A percentile compares a stretch with the other conserved stretches of the same genome.
Evolutionary conservation across 2,329 filamentous ascomycete species (phyloP).

Genomic region (Geosmithia putterillii): DNA sequence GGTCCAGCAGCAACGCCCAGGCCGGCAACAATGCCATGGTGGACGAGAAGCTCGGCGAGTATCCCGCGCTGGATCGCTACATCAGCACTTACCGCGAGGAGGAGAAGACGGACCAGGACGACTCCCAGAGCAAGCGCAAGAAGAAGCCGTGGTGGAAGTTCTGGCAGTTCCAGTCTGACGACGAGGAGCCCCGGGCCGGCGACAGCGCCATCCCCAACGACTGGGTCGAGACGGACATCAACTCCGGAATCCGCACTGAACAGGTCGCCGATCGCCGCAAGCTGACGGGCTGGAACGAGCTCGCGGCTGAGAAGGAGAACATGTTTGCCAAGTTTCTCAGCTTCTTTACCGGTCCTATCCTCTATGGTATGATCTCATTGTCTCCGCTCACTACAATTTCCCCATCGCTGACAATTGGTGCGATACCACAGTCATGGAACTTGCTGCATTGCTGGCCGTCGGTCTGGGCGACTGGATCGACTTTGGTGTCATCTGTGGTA

Average conservation of each 20-base stretch:
- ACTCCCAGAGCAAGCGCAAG: constrained; percentile 8
- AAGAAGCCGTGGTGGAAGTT: constrained; percentile 22
- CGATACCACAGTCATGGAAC: constrained; percentile 57
- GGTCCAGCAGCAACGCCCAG: background rate
- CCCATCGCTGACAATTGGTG: background rate
- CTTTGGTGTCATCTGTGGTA: constrained; percentile 61
- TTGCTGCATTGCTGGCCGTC: constrained; percentile 60
- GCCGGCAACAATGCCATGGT: background rate
- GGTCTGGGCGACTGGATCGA: constrained; percentile 69
- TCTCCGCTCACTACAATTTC: background rate
- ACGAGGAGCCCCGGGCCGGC: constrained; percentile 9
- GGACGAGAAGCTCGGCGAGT: constrained; percentile 8
- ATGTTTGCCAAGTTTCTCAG: constrained; percentile 62
- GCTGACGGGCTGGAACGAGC: constrained; percentile 58
- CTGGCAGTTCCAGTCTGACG: constrained; percentile 12
- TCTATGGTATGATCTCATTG: constrained; percentile 45
- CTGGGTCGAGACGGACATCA: constrained; percentile 57
- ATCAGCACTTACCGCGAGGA: constrained; percentile 25
- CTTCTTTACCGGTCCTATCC: constrained; percentile 66
- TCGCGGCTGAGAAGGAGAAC: constrained; percentile 64
- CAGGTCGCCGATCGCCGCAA: constrained; percentile 55
- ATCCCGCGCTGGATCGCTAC: constrained; percentile 13
- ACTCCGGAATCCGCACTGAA: constrained; percentile 42
- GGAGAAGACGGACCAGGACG: constrained; percentile 15
- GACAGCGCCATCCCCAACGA: constrained; percentile 43